These are phyloP conservation scores for Ogataea trehaloabstinens DNA, from an alignment of 805 yeast species.

Conservation along the genomic window DNA sequence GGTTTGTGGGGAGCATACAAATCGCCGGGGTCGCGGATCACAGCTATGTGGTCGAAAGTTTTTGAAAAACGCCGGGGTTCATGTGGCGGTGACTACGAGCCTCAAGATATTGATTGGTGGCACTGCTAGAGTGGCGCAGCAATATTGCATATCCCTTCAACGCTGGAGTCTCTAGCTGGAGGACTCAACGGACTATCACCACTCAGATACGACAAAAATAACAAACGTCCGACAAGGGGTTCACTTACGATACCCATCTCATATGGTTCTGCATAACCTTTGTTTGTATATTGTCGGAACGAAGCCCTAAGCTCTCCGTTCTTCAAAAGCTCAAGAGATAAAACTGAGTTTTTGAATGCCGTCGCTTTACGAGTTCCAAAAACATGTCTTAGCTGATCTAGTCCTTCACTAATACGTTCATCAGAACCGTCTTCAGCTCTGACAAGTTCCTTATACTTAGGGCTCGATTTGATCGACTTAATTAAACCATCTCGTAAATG, in stretches of 20 bases:
- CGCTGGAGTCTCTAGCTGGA: slow-evolving; percentile 22
- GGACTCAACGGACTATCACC: slow-evolving; percentile 65
- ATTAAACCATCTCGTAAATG: slow-evolving; percentile 89
- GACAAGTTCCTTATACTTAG: slow-evolving; percentile 49
- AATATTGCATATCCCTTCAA: slow-evolving; percentile 19
- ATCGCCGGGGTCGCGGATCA: slow-evolving; percentile 4
- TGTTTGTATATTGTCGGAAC: slow-evolving; percentile 39
- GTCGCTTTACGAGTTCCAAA: slow-evolving; percentile 62
- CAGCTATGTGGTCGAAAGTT: not conserved
- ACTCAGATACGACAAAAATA: slow-evolving; percentile 73
- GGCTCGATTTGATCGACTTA: slow-evolving; percentile 70
- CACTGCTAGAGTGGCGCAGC: not conserved
- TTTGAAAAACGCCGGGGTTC: too few species aligned
- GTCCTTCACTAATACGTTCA: slow-evolving; percentile 40
- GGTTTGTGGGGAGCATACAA: not conserved
- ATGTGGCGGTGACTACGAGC: too few species aligned
- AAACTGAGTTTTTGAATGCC: slow-evolving; percentile 70
- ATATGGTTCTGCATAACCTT: slow-evolving; percentile 26
- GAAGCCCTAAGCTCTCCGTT: slow-evolving; percentile 47
- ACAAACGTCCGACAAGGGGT: slow-evolving; percentile 61
- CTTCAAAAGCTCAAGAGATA: slow-evolving; percentile 53
- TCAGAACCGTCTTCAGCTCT: slow-evolving; percentile 44
- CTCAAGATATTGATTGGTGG: not conserved
- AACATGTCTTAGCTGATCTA: slow-evolving; percentile 60
- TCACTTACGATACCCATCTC: slow-evolving; percentile 59